Percentiles rank a stretch among this genome's conserved stretches.
Evolutionary conservation across 495 filamentous ascomycete genomes (phyloP).

Genomic region (Aspergillus affinis): DNA sequence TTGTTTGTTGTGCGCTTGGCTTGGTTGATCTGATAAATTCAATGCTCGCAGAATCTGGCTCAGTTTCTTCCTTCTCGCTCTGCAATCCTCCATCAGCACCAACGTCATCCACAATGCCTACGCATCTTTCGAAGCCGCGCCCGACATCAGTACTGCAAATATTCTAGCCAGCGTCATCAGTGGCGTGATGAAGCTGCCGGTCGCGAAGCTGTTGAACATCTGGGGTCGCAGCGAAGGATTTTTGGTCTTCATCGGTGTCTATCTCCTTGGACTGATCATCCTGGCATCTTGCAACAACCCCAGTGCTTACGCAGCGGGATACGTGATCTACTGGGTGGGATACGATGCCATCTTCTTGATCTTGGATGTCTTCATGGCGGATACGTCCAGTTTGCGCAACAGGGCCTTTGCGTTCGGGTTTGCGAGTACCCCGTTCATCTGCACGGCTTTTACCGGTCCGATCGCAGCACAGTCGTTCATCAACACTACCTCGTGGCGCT

Average conservation of each 20-base stretch:
- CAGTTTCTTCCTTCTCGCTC: constrained; percentile 42
- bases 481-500: constrained; percentile 55
- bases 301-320: constrained; percentile 46
- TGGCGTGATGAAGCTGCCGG: constrained; percentile 64
- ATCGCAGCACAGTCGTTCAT: constrained; percentile 43
- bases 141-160: constrained; percentile 37
- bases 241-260: constrained; percentile 37
- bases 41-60: constrained; percentile 38
- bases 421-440: constrained; percentile 54
- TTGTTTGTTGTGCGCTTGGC: constrained; percentile 16
- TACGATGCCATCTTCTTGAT: constrained; percentile 58
- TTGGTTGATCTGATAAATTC: neutral
- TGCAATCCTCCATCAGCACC: constrained; percentile 37
- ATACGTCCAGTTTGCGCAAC: constrained; percentile 61
- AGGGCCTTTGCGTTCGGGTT: constrained; percentile 62
- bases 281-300: constrained; percentile 48
- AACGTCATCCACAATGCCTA: constrained; percentile 41
- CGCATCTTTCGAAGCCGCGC: constrained; percentile 34
- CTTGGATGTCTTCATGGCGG: constrained; percentile 62
- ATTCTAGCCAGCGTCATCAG: constrained; percentile 55
- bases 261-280: constrained; percentile 45
- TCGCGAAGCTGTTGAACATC: constrained; percentile 67
- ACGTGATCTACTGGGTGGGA: constrained; percentile 57
- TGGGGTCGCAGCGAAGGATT: constrained; percentile 61
- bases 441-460: constrained; percentile 45